phyloP scores from a whole-genome alignment of 768 basidiomycete genomes.

The Mycena indigotica region DNA sequence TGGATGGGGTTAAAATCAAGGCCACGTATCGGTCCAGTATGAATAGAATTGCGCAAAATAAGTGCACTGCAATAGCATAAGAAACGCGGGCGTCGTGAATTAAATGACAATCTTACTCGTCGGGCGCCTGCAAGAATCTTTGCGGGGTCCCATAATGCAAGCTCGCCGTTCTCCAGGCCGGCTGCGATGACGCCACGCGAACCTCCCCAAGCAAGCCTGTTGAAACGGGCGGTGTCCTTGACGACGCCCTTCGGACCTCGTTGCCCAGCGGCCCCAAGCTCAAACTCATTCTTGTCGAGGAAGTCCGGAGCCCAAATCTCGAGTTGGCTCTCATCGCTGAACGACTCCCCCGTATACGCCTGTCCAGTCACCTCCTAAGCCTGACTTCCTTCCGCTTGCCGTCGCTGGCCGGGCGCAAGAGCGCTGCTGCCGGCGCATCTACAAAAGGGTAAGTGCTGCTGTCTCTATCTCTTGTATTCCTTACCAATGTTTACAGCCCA shows the following conservation, averaged over 20 bases:
- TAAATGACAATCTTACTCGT: conserved; percentile 65
- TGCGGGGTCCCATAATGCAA: conserved; percentile 92
- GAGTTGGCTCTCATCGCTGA: conserved; percentile 90
- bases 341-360: too few relatives aligned
- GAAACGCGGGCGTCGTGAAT: conserved; percentile 6
- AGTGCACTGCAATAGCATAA: conserved; percentile 47
- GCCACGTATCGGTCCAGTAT: conserved; percentile 91
- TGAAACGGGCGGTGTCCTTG: conserved; percentile 84
- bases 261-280: conserved; percentile 64
- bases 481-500: too few relatives aligned
- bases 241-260: conserved; percentile 66
- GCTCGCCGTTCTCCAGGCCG: conserved; percentile 94
- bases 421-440: too few relatives aligned
- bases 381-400: too few relatives aligned
- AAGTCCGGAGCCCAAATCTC: conserved; percentile 96
- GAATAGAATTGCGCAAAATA: conserved; percentile 81
- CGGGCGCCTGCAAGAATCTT: conserved; percentile 75
- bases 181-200: conserved; percentile 86
- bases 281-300: conserved; percentile 68
- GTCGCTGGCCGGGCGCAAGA: too few relatives aligned
- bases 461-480: too few relatives aligned
- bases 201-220: conserved; percentile 90
- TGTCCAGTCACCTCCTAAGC: too few relatives aligned
- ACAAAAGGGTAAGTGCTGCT: too few relatives aligned
- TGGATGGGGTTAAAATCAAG: conserved; percentile 94